Base-by-base conservation (phyloP, 345 rosid species). In the Excoecaria agallocha region DNA sequence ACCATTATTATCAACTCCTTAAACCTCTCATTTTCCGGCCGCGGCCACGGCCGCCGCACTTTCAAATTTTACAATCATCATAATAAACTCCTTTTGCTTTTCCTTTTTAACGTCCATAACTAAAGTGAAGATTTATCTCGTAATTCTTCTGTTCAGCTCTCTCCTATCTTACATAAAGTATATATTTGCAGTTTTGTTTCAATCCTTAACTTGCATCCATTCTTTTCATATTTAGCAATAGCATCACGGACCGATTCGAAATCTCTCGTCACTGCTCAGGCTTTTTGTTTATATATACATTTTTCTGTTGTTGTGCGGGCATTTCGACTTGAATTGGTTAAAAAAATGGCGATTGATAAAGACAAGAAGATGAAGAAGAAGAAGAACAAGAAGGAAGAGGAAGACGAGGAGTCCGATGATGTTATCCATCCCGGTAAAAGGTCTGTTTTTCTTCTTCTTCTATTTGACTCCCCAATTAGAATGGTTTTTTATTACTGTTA, bases 341-440 rank as follows among this genome's bases (percentile, higher is more conserved):
- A 51, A 5, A n/a, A 64, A 7, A 67, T 67, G 70, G 45, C 10
- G 45, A 24, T 10, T 2, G 45, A 68, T 15, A 68, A 30, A 19
- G 50, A 64, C 7, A 35, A 9, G 63, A 54, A 2, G 73, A 39
- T 1, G 80, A 55, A 12, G 75, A n/a, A n/a, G n/a, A n/a, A n/a
- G n/a, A 68, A 15, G 67, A 65, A 22, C 50, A 48, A 11, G 30
- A 49, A 3, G 60, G 6, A 15, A 63, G 68, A 43, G 6, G 72
- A 66, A 6, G 71, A 63, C 0, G 80, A 67, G 12, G 73, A 69
- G 16, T 67, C 61, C 8, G 51, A n/a, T 6, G 63, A 65, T 3
- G 61, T 83, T 68, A 84, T 92, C 74, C 90, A 84, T 80, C 98
- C 98, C 2, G 96, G 92, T 19, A 90, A 89, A 87, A 89, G 92